Conservation (phyloP, 768 basidiomycete genomes). For the Hypholoma sublateritium region DNA sequence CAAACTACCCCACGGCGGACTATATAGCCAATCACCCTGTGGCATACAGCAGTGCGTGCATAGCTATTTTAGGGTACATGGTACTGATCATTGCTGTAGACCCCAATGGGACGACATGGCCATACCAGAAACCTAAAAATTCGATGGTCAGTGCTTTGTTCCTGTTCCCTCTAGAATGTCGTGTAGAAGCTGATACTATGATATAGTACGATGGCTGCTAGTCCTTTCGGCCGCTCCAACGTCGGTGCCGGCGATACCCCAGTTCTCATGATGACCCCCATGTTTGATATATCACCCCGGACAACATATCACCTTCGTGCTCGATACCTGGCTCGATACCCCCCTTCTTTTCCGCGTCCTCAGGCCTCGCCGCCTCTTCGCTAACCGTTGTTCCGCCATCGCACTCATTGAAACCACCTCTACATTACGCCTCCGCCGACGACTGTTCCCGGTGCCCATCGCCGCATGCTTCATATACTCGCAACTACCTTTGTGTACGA, state of each 20-base stretch:
- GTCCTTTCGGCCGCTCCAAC: not conserved
- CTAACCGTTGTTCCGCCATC: not conserved
- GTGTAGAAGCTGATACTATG: not conserved
- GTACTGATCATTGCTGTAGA: too few relatives aligned
- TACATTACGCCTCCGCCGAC: not conserved
- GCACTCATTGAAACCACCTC: not conserved
- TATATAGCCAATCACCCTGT: slow-evolving; percentile 57
- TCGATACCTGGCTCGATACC: too few relatives aligned
- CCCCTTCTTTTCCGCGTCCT: not conserved
- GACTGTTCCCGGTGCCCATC: not conserved
- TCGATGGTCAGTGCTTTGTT: slow-evolving; percentile 6
- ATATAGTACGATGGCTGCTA: slow-evolving; percentile 6
- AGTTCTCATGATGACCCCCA: not conserved
- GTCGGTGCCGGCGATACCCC: not conserved
- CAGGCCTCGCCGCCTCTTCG: not conserved
- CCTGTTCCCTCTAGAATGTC: too few relatives aligned
- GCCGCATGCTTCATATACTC: slow-evolving; percentile 7
- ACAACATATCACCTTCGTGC: not conserved
- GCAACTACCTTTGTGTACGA: not conserved
- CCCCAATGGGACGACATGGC: slow-evolving; percentile 26
- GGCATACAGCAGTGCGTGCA: slow-evolving; percentile 57
- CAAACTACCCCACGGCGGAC: slow-evolving; percentile 60
- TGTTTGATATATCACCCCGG: not conserved
- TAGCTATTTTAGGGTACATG: not conserved
- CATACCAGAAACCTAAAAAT: slow-evolving; percentile 42